Conservation (phyloP, 352 stramenopile genomes). For the Globisporangium apiculatum region DNA sequence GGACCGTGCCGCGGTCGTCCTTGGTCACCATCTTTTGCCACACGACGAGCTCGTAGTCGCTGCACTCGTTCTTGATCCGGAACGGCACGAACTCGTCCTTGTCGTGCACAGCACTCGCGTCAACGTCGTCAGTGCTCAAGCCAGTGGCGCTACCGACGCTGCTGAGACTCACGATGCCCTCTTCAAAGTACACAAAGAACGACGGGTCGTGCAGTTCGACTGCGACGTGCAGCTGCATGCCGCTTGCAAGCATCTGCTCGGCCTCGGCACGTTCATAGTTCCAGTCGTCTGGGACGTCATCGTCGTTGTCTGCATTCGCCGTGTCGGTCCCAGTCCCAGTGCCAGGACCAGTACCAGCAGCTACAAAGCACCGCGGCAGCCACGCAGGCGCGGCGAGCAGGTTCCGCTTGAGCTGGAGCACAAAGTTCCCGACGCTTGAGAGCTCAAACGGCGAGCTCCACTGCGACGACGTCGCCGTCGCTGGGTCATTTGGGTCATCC, state of each 20-base stretch:
- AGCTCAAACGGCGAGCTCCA: slow-evolving; percentile 79
- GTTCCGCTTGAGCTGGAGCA: slow-evolving; percentile 61
- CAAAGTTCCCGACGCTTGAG: slow-evolving; percentile 73
- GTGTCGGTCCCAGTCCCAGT: neutral
- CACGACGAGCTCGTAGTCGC: slow-evolving; percentile 60
- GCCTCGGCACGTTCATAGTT: slow-evolving; percentile 21
- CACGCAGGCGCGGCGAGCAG: slow-evolving; percentile 31
- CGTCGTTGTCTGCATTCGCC: slow-evolving; percentile 11
- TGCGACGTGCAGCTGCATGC: slow-evolving; percentile 61
- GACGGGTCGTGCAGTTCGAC: slow-evolving; percentile 79
- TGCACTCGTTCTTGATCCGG: slow-evolving; percentile 82
- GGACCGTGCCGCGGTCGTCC: slow-evolving; percentile 37
- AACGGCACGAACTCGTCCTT: slow-evolving; percentile 65
- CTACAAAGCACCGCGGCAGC: slow-evolving; percentile 40
- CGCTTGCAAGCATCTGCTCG: slow-evolving; percentile 25
- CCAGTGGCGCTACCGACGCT: neutral
- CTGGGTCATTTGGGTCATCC: neutral
- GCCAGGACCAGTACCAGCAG: neutral
- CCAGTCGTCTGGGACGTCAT: slow-evolving; percentile 16
- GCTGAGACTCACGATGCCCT: slow-evolving; percentile 17
- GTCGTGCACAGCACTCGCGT: slow-evolving; percentile 19
- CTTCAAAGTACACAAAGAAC: slow-evolving; percentile 55
- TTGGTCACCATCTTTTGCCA: slow-evolving; percentile 73
- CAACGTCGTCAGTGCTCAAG: neutral
- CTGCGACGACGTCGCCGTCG: slow-evolving; percentile 26